Conservation (phyloP, 306 rosid species). For the Lablab purpureus region DNA sequence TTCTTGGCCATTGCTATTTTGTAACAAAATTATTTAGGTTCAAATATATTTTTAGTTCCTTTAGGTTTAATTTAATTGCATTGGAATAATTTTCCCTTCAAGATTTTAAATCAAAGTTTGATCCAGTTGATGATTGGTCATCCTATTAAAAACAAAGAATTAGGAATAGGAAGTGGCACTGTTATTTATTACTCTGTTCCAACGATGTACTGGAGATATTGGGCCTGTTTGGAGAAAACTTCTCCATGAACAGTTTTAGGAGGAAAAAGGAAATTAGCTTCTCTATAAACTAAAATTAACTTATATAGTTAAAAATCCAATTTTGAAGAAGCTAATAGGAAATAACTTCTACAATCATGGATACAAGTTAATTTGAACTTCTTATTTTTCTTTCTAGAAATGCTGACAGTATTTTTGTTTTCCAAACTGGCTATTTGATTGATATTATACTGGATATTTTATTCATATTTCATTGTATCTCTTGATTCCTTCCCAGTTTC, state of each 20-base stretch:
- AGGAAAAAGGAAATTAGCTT: too few relatives aligned
- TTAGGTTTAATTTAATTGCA: too few relatives aligned
- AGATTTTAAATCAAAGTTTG: slow-evolving; percentile 10
- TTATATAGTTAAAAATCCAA: too few relatives aligned
- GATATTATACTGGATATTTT: background rate
- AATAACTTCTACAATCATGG: too few relatives aligned
- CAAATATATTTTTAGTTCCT: background rate
- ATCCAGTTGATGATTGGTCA: background rate
- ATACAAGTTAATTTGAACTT: too few relatives aligned
- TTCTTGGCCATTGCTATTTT: slow-evolving; percentile 8
- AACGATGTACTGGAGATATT: background rate
- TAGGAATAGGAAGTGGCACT: slow-evolving; percentile 11
- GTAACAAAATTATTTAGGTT: slow-evolving; percentile 21
- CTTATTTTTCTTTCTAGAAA: too few relatives aligned
- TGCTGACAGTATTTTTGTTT: too few relatives aligned
- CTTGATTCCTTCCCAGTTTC: background rate
- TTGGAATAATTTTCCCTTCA: background rate
- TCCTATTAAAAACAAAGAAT: slow-evolving; percentile 2
- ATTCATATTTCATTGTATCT: background rate
- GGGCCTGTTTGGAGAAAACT: too few relatives aligned
- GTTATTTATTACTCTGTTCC: slow-evolving; percentile 10
- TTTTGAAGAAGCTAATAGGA: too few relatives aligned
- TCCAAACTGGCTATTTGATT: too few relatives aligned
- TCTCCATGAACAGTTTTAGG: too few relatives aligned
- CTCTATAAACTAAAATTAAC: too few relatives aligned